A percentile compares a stretch with the other conserved stretches of the same genome.
Evolutionary conservation across 176 grass and related monocot species (phyloP).

Genomic region (Triticum timopheevii): DNA sequence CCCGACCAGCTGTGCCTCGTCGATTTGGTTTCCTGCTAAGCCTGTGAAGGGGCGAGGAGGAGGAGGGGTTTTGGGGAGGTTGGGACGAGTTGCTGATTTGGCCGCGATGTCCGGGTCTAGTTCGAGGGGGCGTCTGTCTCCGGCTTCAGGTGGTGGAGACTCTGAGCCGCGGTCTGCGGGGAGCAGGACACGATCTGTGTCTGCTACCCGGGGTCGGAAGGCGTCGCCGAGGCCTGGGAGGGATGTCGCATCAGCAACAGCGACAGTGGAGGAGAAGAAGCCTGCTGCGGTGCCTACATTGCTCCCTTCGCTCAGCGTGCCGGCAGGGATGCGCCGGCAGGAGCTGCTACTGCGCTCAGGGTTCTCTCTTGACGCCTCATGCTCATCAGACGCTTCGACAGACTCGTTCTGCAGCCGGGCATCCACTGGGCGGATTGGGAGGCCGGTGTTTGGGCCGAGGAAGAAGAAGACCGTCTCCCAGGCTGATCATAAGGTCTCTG

Average conservation of each 20-base stretch:
- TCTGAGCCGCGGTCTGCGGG: constrained; percentile 37
- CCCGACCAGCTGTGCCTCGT: background rate
- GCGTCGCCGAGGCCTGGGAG: constrained; percentile 45
- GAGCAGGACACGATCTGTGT: constrained; percentile 50
- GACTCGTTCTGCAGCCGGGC: constrained; percentile 97
- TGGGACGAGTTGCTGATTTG: background rate
- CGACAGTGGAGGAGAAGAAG: constrained; percentile 38
- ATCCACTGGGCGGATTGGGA: constrained; percentile 84
- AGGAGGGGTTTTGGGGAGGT: background rate
- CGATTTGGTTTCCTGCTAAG: constrained; percentile 34
- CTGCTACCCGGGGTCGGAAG: constrained; percentile 51
- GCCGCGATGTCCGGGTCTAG: constrained; percentile 46
- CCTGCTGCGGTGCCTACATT: constrained; percentile 35
- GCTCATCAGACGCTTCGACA: constrained; percentile 82
- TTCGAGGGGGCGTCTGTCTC: constrained; percentile 39
- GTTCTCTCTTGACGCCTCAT: constrained; percentile 84
- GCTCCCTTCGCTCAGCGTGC: constrained; percentile 46
- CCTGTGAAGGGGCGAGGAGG: background rate
- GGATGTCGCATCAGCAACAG: background rate
- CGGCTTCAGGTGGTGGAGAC: constrained; percentile 41
- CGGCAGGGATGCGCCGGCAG: constrained; percentile 52
- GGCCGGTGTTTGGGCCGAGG: constrained; percentile 41
- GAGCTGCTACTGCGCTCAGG: constrained; percentile 83
- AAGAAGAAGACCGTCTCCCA: constrained; percentile 48
- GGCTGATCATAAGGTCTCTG: constrained; percentile 39